Conservation (phyloP, 1,284 basidiomycete species). For the Tausonia pullulans region DNA sequence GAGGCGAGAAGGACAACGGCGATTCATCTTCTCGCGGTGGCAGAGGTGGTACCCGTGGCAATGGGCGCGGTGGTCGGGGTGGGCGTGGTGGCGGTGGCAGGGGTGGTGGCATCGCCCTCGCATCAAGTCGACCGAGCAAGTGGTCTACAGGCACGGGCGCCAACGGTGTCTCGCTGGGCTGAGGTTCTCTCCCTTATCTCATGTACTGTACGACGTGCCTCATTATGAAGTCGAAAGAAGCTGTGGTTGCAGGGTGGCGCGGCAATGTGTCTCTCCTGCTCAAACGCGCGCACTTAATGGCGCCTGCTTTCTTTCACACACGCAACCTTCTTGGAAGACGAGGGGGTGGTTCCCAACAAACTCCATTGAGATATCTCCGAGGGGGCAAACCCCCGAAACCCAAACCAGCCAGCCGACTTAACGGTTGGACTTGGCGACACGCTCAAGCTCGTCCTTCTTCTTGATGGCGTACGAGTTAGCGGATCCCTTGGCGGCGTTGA, state of each 20-base stretch:
- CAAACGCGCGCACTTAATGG: no score
- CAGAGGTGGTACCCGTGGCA: conserved; percentile 19
- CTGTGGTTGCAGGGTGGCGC: no score
- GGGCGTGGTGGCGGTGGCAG: conserved; percentile 16
- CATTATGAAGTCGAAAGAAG: no score
- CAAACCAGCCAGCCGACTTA: conserved; percentile 33
- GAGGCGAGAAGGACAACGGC: conserved; percentile 21
- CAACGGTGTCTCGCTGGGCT: conserved; percentile 9
- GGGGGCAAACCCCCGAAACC: no score
- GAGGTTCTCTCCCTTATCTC: not conserved
- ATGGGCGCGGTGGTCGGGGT: conserved; percentile 14
- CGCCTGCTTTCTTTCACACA: no score
- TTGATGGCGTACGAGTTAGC: conserved; percentile 99
- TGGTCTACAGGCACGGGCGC: conserved; percentile 10
- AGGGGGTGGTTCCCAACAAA: not conserved
- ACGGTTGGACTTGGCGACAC: conserved; percentile 99
- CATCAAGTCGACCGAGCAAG: not conserved
- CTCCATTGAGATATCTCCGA: no score
- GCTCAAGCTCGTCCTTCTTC: conserved; percentile 87
- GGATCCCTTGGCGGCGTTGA: conserved; percentile 99
- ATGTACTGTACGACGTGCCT: no score
- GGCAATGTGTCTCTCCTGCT: no score
- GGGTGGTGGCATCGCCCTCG: conserved; percentile 8
- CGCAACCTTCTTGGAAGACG: not conserved
- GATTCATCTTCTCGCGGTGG: conserved; percentile 17